phyloP scores from a whole-genome alignment of 2,329 filamentous ascomycete genomes.

The Pseudohalonectria lignicola region DNA sequence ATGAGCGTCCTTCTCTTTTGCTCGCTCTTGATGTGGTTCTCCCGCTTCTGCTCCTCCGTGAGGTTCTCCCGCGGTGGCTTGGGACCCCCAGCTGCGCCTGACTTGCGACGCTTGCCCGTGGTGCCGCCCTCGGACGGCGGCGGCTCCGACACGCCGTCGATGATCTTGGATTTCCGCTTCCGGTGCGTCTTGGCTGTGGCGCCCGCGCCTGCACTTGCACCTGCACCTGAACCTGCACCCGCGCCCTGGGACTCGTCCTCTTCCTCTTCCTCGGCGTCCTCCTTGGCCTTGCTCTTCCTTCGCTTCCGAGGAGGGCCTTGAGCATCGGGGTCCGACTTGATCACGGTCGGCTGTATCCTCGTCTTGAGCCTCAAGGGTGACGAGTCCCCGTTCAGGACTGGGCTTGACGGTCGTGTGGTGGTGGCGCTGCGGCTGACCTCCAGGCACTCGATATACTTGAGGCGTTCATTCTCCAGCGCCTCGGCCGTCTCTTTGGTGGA shows the following conservation, averaged over 20 bases:
- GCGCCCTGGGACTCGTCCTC: conserved; percentile 25
- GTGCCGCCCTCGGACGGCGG: conserved; percentile 17
- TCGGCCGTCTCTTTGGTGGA: conserved; percentile 47
- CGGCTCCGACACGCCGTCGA: conserved; percentile 21
- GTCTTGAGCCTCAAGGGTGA: conserved; percentile 12
- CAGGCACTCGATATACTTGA: conserved; percentile 46
- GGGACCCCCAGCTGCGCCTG: conserved; percentile 21
- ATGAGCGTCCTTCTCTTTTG: conserved; percentile 78
- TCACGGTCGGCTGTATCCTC: conserved; percentile 12
- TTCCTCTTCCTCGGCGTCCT: conserved; percentile 26
- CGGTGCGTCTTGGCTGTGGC: conserved; percentile 24
- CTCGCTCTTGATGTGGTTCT: conserved; percentile 80
- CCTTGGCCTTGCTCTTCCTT: conserved; percentile 42
- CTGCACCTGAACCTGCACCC: conserved; percentile 8
- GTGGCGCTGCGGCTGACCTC: conserved; percentile 44
- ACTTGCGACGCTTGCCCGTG: conserved; percentile 38
- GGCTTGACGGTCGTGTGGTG: conserved; percentile 49
- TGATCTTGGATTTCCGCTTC: conserved; percentile 36
- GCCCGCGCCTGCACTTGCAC: too few relatives aligned
- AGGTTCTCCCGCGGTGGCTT: conserved; percentile 59
- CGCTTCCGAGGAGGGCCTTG: conserved; percentile 35
- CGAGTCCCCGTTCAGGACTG: conserved; percentile 20
- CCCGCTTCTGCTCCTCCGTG: conserved; percentile 68
- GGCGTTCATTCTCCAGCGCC: conserved; percentile 40
- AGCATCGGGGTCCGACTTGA: conserved; percentile 23